Base-by-base conservation (phyloP, 2,329 filamentous ascomycete species). In the Microcera coccophila region DNA sequence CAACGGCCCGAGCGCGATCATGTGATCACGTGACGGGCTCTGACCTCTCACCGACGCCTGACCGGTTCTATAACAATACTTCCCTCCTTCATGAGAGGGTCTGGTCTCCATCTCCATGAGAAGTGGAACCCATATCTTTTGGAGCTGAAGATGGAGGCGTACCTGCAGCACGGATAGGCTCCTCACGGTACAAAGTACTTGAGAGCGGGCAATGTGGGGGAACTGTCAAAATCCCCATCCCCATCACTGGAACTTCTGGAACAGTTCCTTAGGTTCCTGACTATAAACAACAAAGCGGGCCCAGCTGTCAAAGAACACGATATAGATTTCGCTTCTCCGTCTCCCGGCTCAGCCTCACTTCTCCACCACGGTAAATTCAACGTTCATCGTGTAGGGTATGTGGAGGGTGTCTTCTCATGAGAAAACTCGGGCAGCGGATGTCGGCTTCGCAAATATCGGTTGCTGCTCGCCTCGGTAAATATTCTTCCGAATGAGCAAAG, bases 141-240 rank as follows among this genome's bases (percentile, higher is more conserved):
- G 42, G 42, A 48, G 48, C 38, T 50, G 40, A 45, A 33, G 49
- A 54, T 49, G 50, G 54, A 50, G 50, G 49, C 50, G 55, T 47
- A 54, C 54, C 57, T 59, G 55, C 52, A 58, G 55, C 54, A 57
- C 54, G 52, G 54, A 58, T 58, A n/a, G 41, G 52, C 48, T 36
- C 36, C 41, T 14, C 12, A 32, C 49, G 52, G 55, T 58, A 56
- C 53, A 58, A 54, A 54, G 53, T 55, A 58, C 55, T 32, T 40
- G 36, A 31, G 40, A 35, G 42, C 47, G 50, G 53, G 37, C 39
- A 52, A 55, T 58, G 55, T 53, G 55, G 55, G 55, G 55, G 48
- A 52, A 44, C 41, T 43, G 45, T 58, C 55, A 54, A 57, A 51
- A 57, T 53, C 53, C 53, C 55, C 55, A 53, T 58, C 35, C 31